Evolutionary conservation across 1,284 basidiomycete genomes (phyloP), one percentile per base, ranked within the genome.

Genomic region (Ustilago curta): DNA sequence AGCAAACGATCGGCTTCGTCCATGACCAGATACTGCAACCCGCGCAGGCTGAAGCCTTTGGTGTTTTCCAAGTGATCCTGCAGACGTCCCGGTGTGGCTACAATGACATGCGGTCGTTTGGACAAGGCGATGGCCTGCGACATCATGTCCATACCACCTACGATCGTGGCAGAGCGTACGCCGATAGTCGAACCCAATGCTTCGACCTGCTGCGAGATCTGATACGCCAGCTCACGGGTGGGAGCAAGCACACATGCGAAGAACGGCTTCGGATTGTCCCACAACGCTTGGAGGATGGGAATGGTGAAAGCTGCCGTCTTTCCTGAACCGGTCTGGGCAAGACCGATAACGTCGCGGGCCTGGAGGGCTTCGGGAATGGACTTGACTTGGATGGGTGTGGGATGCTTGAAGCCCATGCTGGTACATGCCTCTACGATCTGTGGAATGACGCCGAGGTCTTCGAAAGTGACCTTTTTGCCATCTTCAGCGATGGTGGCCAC

Each of bases 271-370:
- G 97, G 97, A 56, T 97, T 91, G 67, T 98, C 93, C 95, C 95
- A 99, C 82, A 99, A 87, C 73, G 93, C 94, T 86, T 99, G 96
- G 39, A 99, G 88, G 68, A 99, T 96, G 6, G 97, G 97, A 6
- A 99, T 87, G 19, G 93, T 93, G 86, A 99, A 99, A 3, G 97
- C 97, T 11, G 95, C 97, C 1, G 97, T 99, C 87, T 99, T 99
- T 76, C 97, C 97, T 18, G 93, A 95, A 50, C 97, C 97, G 1
- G 97, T 99, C 80, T 94, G 92, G 23, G 97, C 97, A 19, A 99
- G 92, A 25, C 97, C 97, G 69, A 99, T 99, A 75, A 99, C 94
- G 86, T 99, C 97, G 80, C 92, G 89, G 0, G 94, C 94, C 82
- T 92, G 88, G 1, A 99, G 87, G 14, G 96, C 96, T 86, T 91